A percentile compares a stretch with the other conserved stretches of the same genome.
phyloP scores from a whole-genome alignment of 352 stramenopile genomes.

The Phytopythium ostracodes region DNA sequence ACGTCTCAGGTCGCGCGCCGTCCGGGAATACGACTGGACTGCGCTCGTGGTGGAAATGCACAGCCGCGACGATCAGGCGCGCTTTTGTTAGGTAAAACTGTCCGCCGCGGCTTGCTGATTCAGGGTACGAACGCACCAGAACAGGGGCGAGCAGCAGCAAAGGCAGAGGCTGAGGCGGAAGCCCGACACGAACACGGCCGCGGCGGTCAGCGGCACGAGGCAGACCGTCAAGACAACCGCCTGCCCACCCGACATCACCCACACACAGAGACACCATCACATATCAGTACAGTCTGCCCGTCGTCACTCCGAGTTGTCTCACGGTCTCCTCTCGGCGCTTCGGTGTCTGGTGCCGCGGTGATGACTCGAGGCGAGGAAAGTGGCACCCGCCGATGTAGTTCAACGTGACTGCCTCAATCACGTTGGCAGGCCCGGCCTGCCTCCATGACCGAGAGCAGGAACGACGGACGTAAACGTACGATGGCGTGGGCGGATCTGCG shows the following conservation, averaged over 20 bases:
- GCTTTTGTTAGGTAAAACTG: neutral
- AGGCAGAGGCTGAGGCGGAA: slow-evolving; percentile 25
- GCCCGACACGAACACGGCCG: slow-evolving; percentile 16
- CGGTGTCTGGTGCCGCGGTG: slow-evolving; percentile 3
- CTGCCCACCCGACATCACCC: slow-evolving; percentile 5
- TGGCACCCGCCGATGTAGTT: neutral
- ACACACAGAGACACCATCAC: neutral
- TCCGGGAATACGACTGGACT: slow-evolving; percentile 14
- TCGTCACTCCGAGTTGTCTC: slow-evolving; percentile 3
- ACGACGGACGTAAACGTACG: neutral
- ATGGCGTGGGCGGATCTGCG: neutral
- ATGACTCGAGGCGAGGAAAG: neutral
- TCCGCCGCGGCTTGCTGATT: slow-evolving; percentile 9
- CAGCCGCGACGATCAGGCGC: neutral
- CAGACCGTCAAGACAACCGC: slow-evolving; percentile 6
- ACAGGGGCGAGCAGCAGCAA: slow-evolving; percentile 28
- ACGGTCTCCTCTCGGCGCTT: neutral
- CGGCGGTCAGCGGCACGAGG: slow-evolving; percentile 11
- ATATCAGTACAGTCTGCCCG: neutral
- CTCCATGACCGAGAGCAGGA: too few relatives aligned
- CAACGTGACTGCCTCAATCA: neutral
- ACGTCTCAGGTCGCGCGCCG: slow-evolving; percentile 12
- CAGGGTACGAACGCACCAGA: slow-evolving; percentile 18
- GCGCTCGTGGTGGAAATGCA: neutral
- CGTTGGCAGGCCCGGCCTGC: too few relatives aligned